Evolutionary conservation across 2,329 filamentous ascomycete genomes (phyloP).

Genomic region (Ophiostoma novo-ulmi): DNA sequence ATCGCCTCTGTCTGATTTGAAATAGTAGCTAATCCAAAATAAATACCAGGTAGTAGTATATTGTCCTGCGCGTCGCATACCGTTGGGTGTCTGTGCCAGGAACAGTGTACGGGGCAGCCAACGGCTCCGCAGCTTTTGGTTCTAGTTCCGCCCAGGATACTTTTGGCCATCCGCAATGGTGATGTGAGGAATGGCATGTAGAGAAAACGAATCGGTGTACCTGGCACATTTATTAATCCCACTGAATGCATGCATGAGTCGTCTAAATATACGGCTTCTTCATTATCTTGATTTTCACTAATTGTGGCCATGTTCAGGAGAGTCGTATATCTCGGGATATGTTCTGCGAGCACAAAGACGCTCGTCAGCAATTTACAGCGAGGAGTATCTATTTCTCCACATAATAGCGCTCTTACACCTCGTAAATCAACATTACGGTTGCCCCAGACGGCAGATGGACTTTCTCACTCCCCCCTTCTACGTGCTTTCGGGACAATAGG

Average conservation of each 20-base stretch:
- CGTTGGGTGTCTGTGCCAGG: not conserved
- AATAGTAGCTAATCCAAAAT: constrained; percentile 1
- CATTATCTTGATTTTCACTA: no score
- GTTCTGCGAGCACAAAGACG: not conserved
- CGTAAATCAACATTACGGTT: not conserved
- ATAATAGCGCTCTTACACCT: not conserved
- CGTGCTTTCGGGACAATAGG: constrained; percentile 18
- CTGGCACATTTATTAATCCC: no score
- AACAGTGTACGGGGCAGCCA: not conserved
- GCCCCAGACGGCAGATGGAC: constrained; percentile 6
- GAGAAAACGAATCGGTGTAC: no score
- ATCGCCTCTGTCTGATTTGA: constrained; percentile 6
- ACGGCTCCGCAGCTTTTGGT: constrained; percentile 22
- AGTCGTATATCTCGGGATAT: not conserved
- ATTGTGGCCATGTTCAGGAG: no score
- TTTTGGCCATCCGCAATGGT: constrained; percentile 17
- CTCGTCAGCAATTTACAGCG: not conserved
- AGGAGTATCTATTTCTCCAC: not conserved
- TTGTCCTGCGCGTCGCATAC: not conserved
- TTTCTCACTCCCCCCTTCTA: not conserved
- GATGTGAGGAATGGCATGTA: not conserved
- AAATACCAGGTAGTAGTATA: not conserved
- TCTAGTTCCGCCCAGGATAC: constrained; percentile 16
- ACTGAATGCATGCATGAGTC: no score
- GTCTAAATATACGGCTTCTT: no score